Conservation (phyloP, 768 basidiomycete species). For the Leccinum olivaceopallidum region DNA sequence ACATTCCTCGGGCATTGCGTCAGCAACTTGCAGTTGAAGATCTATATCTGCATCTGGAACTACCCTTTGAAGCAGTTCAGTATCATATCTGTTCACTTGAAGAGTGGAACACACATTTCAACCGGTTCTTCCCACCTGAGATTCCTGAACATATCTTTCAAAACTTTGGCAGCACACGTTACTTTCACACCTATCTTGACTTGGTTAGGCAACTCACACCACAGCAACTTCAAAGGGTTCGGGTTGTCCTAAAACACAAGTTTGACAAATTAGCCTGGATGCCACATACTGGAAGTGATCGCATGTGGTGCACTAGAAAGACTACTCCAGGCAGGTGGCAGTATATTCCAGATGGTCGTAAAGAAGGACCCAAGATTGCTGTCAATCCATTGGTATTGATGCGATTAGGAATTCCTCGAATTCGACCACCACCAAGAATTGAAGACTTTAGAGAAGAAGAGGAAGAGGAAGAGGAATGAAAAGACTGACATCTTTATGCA, state of each 20-base stretch:
- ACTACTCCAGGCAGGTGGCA: neutral
- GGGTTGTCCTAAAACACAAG: neutral
- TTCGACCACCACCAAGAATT: neutral
- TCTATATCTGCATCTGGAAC: neutral
- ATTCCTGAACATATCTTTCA: neutral
- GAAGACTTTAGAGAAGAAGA: neutral
- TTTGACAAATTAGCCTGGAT: constrained; percentile 1
- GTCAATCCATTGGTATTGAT: neutral
- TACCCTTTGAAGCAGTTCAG: neutral
- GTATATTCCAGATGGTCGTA: too few species aligned
- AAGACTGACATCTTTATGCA: too few species aligned
- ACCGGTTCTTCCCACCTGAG: neutral
- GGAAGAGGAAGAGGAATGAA: neutral
- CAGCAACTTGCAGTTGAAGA: neutral
- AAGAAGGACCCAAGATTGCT: neutral
- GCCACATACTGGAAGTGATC: neutral
- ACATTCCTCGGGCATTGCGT: neutral
- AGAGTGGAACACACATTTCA: neutral
- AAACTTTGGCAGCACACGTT: neutral
- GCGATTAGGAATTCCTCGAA: neutral
- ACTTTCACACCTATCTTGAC: neutral
- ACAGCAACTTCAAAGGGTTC: neutral
- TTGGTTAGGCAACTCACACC: neutral
- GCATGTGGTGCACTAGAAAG: constrained; percentile 1
- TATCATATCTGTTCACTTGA: neutral